A percentile compares a stretch with the other conserved stretches of the same genome.
Conservation (phyloP, 305 asterid genomes). For the Petunia hybrid region DNA sequence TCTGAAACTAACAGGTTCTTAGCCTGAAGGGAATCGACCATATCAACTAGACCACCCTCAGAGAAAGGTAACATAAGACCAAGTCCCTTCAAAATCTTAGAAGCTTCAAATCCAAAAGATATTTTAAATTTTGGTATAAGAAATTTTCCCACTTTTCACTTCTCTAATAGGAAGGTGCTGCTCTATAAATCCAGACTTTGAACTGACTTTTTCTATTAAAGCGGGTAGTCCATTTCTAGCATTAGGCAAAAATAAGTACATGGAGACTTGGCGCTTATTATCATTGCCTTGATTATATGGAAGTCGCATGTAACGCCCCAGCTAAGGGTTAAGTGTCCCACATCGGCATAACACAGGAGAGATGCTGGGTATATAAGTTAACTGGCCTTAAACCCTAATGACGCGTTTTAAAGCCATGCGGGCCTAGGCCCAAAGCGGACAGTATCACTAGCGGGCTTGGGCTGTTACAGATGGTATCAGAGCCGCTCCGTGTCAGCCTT, state of each 20-base stretch:
- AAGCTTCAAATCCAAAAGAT: slow-evolving; percentile 25
- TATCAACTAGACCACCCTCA: slow-evolving; percentile 16
- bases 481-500: too few relatives aligned
- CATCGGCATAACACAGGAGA: too few relatives aligned
- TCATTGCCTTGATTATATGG: too few relatives aligned
- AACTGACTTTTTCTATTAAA: slow-evolving; percentile 24
- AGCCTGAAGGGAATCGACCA: slow-evolving; percentile 57
- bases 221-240: slow-evolving; percentile 5
- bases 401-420: too few relatives aligned
- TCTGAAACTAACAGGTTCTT: slow-evolving; percentile 57
- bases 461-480: too few relatives aligned
- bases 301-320: too few relatives aligned
- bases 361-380: too few relatives aligned
- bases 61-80: slow-evolving; percentile 18
- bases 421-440: too few relatives aligned
- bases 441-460: too few relatives aligned
- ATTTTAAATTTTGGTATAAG: slow-evolving; percentile 31
- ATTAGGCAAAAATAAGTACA: background rate
- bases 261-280: too few relatives aligned
- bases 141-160: background rate
- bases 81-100: slow-evolving; percentile 6
- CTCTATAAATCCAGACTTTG: slow-evolving; percentile 14
- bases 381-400: too few relatives aligned
- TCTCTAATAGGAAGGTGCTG: background rate
- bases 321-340: too few relatives aligned